Percentiles rank a stretch among this genome's conserved stretches.
These are phyloP conservation scores for Mitragyna speciosa DNA, from an alignment of 257 asterid genomes.

Conservation along the genomic window DNA sequence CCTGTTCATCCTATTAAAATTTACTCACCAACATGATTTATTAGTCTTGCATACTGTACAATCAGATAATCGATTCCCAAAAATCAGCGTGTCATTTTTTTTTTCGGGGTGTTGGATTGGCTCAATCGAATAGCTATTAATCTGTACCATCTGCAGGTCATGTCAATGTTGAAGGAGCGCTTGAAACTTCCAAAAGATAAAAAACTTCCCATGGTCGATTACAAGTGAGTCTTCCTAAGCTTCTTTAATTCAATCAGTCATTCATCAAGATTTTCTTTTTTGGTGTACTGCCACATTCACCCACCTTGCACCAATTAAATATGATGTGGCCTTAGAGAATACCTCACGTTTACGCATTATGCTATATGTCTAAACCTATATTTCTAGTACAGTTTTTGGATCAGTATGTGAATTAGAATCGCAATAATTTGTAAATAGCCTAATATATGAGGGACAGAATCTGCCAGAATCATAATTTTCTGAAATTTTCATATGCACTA, in stretches of 20 bases:
- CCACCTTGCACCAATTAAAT: not conserved
- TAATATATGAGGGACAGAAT: not conserved
- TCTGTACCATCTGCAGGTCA: constrained; percentile 48
- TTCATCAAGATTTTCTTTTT: constrained; percentile 3
- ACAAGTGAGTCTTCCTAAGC: constrained; percentile 48
- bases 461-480: not conserved
- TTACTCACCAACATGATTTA: not conserved
- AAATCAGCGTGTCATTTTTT: not conserved
- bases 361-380: not conserved
- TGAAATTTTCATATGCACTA: not conserved
- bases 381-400: not conserved
- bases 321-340: not conserved
- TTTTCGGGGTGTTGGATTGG: not conserved
- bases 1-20: not conserved
- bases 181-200: constrained; percentile 57
- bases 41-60: not conserved
- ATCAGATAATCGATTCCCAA: not conserved
- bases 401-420: not conserved
- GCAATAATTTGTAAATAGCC: not conserved
- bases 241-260: not conserved
- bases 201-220: constrained; percentile 79
- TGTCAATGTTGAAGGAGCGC: constrained; percentile 81
- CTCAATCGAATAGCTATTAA: not conserved
- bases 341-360: not conserved
- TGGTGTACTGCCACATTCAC: not conserved